Evolutionary conservation across 2,329 filamentous ascomycete genomes (phyloP), one percentile per base, ranked within the genome.

Genomic region (Alternaria incomplexa): DNA sequence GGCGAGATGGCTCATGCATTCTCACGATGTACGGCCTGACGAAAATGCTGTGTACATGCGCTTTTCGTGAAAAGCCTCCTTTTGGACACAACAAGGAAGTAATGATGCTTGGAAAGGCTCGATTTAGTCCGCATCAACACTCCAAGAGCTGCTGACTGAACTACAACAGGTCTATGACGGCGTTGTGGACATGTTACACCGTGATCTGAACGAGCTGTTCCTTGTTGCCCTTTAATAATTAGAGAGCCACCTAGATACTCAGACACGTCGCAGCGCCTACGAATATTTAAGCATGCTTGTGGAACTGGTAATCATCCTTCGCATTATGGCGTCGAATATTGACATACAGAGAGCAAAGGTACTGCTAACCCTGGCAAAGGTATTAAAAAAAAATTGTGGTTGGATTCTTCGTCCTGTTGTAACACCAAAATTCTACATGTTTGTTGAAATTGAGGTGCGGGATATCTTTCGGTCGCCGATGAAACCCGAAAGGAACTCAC

Each of bases 1-100:
- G 48, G 40, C 46, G 48, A 46, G 26, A 36, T n/a, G 32, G 36
- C 36, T 46, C 47, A 20, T 58, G 40, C 32, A 7, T 50, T 68
- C 51, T 47, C 55, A 53, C 22, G 48, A 52, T 36, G 40, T 55
- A 55, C 53, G 44, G 53, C 61, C 58, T 28, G 26, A 67, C 59
- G 64, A 62, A 47, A 66, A 65, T 58, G 57, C 17, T 55, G 40
- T 47, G 44, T 36, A 32, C 17, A 22, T 48, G 22, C 9, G 22
- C 25, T 56, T 32, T 47, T 56, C 25, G 52, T 54, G 48, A 40
- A 13, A 23, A 11, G 28, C 13, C 28, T 52, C 23, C 20, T 23
- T 40, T n/a, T 40, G 20, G 32, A 54, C 9, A 9, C 32, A 44
- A 20, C 11, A n/a, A 11, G 32, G 52, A 3, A 40, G 13, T 13